Evolutionary conservation across 345 rosid species (phyloP).

Genomic region (Boechera retrofracta): DNA sequence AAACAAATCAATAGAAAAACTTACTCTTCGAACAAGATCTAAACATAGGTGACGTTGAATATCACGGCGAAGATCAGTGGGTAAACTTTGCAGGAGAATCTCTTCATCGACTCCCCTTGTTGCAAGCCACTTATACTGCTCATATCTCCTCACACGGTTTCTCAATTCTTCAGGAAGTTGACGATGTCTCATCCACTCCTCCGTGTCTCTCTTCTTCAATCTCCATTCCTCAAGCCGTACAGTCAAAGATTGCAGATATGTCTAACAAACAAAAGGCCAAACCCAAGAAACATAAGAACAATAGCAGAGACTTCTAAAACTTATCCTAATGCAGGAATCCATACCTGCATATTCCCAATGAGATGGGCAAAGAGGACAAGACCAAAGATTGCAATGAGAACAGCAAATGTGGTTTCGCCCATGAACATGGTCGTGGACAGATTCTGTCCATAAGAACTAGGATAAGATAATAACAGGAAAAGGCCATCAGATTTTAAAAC

Average conservation of each 20-base stretch:
- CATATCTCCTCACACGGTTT: slow-evolving; percentile 68
- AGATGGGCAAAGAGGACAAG: slow-evolving; percentile 89
- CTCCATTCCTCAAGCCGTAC: slow-evolving; percentile 97
- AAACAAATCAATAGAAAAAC: slow-evolving; percentile 31
- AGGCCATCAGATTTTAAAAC: slow-evolving; percentile 11
- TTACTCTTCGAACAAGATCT: slow-evolving; percentile 90
- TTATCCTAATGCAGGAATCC: background rate
- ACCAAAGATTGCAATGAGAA: slow-evolving; percentile 81
- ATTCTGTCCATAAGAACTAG: slow-evolving; percentile 92
- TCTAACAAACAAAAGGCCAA: slow-evolving; percentile 51
- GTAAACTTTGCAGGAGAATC: slow-evolving; percentile 69
- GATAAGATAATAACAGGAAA: slow-evolving; percentile 43
- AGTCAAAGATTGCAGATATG: slow-evolving; percentile 86
- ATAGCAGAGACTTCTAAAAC: background rate
- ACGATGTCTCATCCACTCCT: slow-evolving; percentile 97
- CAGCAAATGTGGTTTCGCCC: slow-evolving; percentile 88
- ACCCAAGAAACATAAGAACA: slow-evolving; percentile 23
- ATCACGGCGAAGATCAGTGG: slow-evolving; percentile 89
- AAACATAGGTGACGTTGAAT: slow-evolving; percentile 90
- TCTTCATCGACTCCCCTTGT: slow-evolving; percentile 94
- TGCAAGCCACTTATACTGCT: slow-evolving; percentile 89
- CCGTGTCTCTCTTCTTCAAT: slow-evolving; percentile 84
- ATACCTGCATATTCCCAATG: slow-evolving; percentile 98
- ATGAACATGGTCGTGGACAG: slow-evolving; percentile 79
- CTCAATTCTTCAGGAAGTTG: slow-evolving; percentile 86